Evolutionary conservation across 192 early-diverging fungal genomes (phyloP).

Genomic region (Chytriomyces hyalinus): DNA sequence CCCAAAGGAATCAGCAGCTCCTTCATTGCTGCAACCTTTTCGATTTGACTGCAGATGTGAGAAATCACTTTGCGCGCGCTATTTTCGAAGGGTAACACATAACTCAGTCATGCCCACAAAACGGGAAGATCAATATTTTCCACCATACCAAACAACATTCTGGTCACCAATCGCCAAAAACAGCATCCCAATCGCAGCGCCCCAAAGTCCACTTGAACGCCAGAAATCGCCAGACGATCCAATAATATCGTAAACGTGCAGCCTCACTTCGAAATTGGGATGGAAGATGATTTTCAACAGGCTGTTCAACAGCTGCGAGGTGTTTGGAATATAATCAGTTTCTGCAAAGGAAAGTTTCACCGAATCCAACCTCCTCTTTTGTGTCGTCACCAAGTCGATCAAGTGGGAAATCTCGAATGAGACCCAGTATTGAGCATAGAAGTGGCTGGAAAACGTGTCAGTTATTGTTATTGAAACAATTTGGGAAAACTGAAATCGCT

Average conservation of each 20-base stretch:
- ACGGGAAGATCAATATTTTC: not conserved
- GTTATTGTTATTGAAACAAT: conserved; percentile 12
- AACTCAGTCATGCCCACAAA: not conserved
- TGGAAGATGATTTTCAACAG: conserved; percentile 55
- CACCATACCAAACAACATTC: conserved; percentile 44
- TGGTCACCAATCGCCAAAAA: conserved; percentile 55
- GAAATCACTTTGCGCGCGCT: conserved; percentile 43
- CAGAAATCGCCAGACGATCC: conserved; percentile 50
- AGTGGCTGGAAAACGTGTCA: conserved; percentile 25
- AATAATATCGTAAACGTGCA: conserved; percentile 55
- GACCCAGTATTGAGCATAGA: conserved; percentile 24
- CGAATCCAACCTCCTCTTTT: conserved; percentile 48
- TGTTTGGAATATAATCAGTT: not conserved
- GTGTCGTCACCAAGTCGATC: conserved; percentile 45
- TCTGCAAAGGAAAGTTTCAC: not conserved
- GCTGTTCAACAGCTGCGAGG: conserved; percentile 45
- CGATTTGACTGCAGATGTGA: conserved; percentile 36
- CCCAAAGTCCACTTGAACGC: conserved; percentile 48
- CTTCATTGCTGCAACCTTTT: conserved; percentile 13
- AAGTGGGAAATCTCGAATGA: conserved; percentile 53
- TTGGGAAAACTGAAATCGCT: conserved; percentile 3
- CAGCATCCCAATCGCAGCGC: conserved; percentile 46
- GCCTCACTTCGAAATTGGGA: conserved; percentile 43
- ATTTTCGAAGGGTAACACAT: conserved; percentile 4
- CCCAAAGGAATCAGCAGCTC: conserved; percentile 43